Conservation (phyloP, 495 filamentous ascomycete genomes). For the Aspergillus ellipticus region DNA sequence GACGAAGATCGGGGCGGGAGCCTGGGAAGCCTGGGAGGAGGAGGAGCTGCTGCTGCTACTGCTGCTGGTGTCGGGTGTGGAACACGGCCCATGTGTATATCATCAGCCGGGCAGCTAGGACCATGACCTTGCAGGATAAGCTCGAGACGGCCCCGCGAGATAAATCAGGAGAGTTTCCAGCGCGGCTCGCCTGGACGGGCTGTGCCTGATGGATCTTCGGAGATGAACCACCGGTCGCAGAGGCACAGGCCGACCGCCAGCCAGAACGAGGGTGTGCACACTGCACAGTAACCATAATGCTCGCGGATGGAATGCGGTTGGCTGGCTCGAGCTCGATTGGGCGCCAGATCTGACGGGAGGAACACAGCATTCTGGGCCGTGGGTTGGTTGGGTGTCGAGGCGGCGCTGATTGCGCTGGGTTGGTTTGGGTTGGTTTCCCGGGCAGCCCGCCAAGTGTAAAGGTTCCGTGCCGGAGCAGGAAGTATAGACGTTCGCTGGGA, state of each 20-base stretch:
- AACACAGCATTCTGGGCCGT: not conserved
- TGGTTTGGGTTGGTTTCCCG: conserved; percentile 18
- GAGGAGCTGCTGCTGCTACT: not conserved
- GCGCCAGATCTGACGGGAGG: conserved; percentile 3
- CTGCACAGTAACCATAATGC: not conserved
- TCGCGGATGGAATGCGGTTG: not conserved
- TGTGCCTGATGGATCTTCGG: not conserved
- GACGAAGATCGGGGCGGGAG: not conserved
- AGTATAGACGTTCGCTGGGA: not conserved
- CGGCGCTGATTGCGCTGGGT: not conserved
- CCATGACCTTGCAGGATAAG: conserved; percentile 3
- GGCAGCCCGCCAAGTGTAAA: conserved; percentile 13
- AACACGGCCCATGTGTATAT: not conserved
- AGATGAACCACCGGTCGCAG: not conserved
- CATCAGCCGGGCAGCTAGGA: conserved; percentile 3
- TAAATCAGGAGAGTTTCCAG: not conserved
- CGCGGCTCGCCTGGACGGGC: not conserved
- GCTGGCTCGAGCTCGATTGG: not conserved
- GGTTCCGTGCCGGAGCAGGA: not conserved
- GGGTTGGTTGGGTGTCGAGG: conserved; percentile 8
- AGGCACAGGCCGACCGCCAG: too few species aligned
- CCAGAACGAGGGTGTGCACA: not conserved
- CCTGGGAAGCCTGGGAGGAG: not conserved
- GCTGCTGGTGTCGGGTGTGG: not conserved
- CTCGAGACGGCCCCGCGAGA: not conserved